Conservation (phyloP, 805 yeast genomes). For the Starmerella davenportii region DNA sequence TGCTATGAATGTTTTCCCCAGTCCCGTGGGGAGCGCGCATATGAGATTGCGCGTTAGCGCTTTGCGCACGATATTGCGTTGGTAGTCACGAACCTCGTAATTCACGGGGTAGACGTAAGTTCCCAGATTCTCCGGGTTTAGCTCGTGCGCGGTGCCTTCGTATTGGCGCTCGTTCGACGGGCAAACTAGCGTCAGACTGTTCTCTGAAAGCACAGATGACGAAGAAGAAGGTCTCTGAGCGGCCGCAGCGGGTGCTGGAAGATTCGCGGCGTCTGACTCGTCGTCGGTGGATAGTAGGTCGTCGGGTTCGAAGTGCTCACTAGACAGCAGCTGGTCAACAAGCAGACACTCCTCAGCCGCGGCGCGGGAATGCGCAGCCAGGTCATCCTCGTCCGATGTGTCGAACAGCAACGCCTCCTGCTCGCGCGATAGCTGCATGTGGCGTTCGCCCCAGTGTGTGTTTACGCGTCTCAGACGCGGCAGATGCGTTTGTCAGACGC, state of each 20-base stretch:
- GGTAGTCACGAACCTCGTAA: conserved; percentile 71
- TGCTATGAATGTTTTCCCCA: conserved; percentile 94
- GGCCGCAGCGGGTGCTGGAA: neutral
- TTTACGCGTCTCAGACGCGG: too few species aligned
- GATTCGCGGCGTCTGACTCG: neutral
- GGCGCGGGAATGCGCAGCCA: neutral
- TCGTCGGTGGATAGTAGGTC: neutral
- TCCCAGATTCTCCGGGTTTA: conserved; percentile 26
- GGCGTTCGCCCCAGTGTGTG: too few species aligned
- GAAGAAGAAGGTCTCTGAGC: neutral
- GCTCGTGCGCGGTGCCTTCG: conserved; percentile 24
- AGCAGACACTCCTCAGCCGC: neutral
- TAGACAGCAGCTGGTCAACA: neutral
- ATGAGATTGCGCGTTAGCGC: conserved; percentile 58
- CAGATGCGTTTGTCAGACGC: too few species aligned
- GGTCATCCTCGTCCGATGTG: neutral
- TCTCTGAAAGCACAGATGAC: neutral
- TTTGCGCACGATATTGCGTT: conserved; percentile 54
- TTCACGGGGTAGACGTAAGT: conserved; percentile 73
- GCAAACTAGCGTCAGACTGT: neutral
- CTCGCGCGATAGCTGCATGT: too few species aligned
- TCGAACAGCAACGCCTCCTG: neutral
- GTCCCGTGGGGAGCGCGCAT: conserved; percentile 91
- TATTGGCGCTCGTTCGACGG: neutral
- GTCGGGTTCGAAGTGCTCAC: neutral